These are phyloP conservation scores for Verticillium nubilum DNA, from an alignment of 2,329 filamentous ascomycete species.

Conservation along the genomic window DNA sequence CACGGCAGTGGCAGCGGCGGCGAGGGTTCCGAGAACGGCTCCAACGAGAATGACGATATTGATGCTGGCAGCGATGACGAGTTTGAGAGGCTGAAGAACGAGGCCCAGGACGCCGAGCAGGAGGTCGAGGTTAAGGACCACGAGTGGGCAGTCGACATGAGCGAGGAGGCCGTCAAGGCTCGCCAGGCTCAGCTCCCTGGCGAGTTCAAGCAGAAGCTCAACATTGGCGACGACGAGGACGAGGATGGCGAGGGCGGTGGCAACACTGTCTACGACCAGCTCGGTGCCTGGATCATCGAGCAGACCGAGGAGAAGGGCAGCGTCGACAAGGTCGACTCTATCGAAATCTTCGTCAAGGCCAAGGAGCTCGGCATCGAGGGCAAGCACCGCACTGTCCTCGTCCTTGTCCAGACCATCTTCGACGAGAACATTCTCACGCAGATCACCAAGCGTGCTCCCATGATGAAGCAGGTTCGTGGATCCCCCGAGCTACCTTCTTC, in stretches of 20 bases:
- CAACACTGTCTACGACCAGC: constrained; percentile 77
- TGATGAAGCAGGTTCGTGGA: constrained; percentile 76
- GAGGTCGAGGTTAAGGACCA: constrained; percentile 69
- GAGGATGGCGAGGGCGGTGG: constrained; percentile 73
- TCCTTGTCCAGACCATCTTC: constrained; percentile 91
- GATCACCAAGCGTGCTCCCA: constrained; percentile 73
- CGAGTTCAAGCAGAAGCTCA: constrained; percentile 89
- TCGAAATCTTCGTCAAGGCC: constrained; percentile 93
- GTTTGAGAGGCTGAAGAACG: constrained; percentile 73
- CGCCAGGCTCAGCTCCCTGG: constrained; percentile 89
- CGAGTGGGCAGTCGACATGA: constrained; percentile 95
- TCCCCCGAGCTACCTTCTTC: not conserved
- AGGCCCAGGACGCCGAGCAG: constrained; percentile 39
- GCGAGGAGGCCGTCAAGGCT: constrained; percentile 88
- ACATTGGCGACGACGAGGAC: constrained; percentile 71
- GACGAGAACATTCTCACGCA: constrained; percentile 85
- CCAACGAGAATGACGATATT: constrained; percentile 43
- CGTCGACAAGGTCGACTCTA: constrained; percentile 75
- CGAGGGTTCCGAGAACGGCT: constrained; percentile 43
- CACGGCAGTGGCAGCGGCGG: constrained; percentile 60
- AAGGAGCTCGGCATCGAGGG: constrained; percentile 90
- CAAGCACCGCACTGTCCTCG: constrained; percentile 90
- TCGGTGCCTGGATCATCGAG: constrained; percentile 86
- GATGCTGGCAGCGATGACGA: constrained; percentile 87
- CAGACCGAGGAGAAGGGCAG: constrained; percentile 67